Evolutionary conservation across 2,329 filamentous ascomycete genomes (phyloP).

Genomic region (Fusarium liriodendri): DNA sequence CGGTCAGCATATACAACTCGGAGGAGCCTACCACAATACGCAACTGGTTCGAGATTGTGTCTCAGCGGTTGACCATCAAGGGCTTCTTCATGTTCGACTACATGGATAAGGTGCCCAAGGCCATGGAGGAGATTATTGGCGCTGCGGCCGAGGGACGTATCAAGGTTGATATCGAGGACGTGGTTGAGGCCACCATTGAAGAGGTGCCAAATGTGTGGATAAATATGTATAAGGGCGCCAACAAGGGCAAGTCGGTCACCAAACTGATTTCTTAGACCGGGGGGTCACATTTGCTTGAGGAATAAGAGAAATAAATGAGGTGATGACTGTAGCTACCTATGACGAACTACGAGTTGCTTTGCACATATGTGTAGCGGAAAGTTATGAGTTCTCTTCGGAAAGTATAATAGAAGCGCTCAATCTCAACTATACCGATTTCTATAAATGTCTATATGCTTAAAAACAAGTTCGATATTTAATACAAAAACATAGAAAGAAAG

Average conservation of each 20-base stretch:
- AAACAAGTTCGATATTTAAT: neutral
- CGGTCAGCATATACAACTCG: conserved; percentile 2
- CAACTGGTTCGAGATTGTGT: conserved; percentile 17
- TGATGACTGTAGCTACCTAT: too few relatives aligned
- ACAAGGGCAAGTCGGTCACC: conserved; percentile 19
- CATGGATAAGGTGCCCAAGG: neutral
- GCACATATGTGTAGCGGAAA: neutral
- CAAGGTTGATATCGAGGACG: conserved; percentile 14
- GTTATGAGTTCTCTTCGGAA: neutral
- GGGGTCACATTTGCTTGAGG: neutral
- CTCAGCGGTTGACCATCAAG: neutral
- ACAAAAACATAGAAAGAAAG: neutral
- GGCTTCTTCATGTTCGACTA: conserved; percentile 15
- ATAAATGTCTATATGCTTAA: neutral
- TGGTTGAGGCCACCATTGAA: conserved; percentile 9
- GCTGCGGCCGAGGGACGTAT: conserved; percentile 2
- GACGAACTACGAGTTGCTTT: neutral
- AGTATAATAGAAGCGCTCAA: neutral
- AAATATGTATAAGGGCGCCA: conserved; percentile 15
- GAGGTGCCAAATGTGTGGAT: conserved; percentile 25
- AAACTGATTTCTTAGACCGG: neutral
- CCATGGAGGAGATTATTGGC: neutral
- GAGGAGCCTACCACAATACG: neutral
- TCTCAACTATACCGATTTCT: neutral
- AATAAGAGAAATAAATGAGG: too few relatives aligned